phyloP scores from a whole-genome alignment of 768 basidiomycete species.

The Hortiboletus campestris region DNA sequence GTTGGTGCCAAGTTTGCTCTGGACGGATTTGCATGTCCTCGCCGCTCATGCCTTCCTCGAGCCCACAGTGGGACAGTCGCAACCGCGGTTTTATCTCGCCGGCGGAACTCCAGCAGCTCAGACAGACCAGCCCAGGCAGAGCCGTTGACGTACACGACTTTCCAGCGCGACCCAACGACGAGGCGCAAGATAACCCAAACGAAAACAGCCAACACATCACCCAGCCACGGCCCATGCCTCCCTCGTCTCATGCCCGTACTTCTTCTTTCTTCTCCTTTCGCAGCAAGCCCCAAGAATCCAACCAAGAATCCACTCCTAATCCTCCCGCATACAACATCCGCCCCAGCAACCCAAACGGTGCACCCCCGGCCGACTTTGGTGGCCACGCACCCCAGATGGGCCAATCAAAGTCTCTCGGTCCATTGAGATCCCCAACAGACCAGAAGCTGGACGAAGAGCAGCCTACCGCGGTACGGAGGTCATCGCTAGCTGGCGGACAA shows the following conservation, averaged over 20 bases:
- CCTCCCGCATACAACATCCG: constrained; percentile 14
- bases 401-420: constrained; percentile 33
- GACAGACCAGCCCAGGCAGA: constrained; percentile 33
- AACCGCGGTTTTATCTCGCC: constrained; percentile 36
- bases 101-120: constrained; percentile 33
- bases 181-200: constrained; percentile 17
- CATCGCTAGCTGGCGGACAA: constrained; percentile 16
- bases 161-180: constrained; percentile 24
- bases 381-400: constrained; percentile 31
- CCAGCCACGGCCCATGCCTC: constrained; percentile 29
- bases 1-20: neutral
- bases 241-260: constrained; percentile 47
- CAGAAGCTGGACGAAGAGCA: constrained; percentile 26
- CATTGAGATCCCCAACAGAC: constrained; percentile 20
- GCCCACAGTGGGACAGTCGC: constrained; percentile 37
- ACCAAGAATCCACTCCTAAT: constrained; percentile 19
- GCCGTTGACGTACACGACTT: constrained; percentile 33
- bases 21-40: constrained; percentile 12
- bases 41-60: constrained; percentile 24
- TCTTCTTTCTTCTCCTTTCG: constrained; percentile 67
- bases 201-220: constrained; percentile 15
- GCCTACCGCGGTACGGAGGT: constrained; percentile 14
- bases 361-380: constrained; percentile 19
- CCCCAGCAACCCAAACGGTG: constrained; percentile 13
- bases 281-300: constrained; percentile 32